Conservation (phyloP, 2,329 filamentous ascomycete species). For the Clarireedia homoeocarpa region DNA sequence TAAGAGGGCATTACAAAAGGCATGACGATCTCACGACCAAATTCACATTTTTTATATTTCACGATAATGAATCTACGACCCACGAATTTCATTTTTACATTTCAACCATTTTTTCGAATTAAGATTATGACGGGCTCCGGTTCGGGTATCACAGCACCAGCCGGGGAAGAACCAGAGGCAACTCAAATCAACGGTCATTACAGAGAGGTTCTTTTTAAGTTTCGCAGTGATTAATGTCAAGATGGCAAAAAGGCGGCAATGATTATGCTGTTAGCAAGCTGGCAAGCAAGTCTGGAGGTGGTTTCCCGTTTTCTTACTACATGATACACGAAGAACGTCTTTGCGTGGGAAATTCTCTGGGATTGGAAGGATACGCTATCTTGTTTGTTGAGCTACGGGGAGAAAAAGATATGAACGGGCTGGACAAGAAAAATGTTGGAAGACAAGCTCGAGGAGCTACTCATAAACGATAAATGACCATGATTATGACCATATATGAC, state of each 20-base stretch:
- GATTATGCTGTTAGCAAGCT: constrained; percentile 20
- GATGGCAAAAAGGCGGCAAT: neutral
- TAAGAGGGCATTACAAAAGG: constrained; percentile 11
- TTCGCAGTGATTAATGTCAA: neutral
- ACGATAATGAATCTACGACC: neutral
- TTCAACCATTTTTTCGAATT: constrained; percentile 5
- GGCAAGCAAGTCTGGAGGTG: constrained; percentile 24
- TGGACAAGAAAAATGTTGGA: too few relatives aligned
- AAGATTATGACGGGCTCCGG: constrained; percentile 21
- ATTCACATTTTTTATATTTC: neutral
- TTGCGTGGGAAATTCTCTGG: neutral
- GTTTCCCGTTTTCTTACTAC: constrained; percentile 10
- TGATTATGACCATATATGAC: neutral
- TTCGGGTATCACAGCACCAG: constrained; percentile 27
- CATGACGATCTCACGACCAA: neutral
- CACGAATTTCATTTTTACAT: neutral
- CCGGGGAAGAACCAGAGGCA: constrained; percentile 26
- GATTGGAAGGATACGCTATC: neutral
- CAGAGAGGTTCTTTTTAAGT: constrained; percentile 16
- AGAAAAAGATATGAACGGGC: neutral
- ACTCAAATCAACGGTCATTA: constrained; percentile 27
- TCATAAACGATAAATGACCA: neutral
- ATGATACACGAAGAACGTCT: neutral
- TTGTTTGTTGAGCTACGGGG: neutral
- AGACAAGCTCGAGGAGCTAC: neutral